Percentiles rank a stretch among this genome's conserved stretches.
Conservation (phyloP, 305 asterid genomes). For the Fraxinus baroniana region DNA sequence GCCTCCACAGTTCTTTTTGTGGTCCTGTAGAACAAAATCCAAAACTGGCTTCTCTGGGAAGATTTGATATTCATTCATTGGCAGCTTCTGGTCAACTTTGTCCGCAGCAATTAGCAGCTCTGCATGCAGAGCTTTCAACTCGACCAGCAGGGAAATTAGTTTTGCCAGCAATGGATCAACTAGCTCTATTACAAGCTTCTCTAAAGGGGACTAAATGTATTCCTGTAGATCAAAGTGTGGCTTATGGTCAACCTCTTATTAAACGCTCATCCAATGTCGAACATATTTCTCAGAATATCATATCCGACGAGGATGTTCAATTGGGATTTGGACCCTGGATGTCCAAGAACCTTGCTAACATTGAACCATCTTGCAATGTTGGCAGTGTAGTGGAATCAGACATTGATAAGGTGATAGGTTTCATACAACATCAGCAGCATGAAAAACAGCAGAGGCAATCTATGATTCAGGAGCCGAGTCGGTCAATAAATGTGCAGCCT, state of each 20-base stretch:
- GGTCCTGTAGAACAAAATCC: slow-evolving; percentile 59
- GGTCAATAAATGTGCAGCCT: slow-evolving; percentile 63
- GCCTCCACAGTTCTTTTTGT: slow-evolving; percentile 52
- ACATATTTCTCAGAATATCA: slow-evolving; percentile 40
- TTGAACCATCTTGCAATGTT: slow-evolving; percentile 35
- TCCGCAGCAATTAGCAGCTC: slow-evolving; percentile 61
- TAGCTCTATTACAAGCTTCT: slow-evolving; percentile 51
- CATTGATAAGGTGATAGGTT: slow-evolving; percentile 38
- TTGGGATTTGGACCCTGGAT: slow-evolving; percentile 50
- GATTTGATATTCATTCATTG: slow-evolving; percentile 65
- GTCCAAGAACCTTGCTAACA: slow-evolving; percentile 36
- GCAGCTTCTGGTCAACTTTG: slow-evolving; percentile 69
- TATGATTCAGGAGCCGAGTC: slow-evolving; percentile 33
- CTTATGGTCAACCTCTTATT: slow-evolving; percentile 54
- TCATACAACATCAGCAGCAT: slow-evolving; percentile 49
- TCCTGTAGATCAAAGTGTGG: slow-evolving; percentile 43
- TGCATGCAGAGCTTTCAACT: slow-evolving; percentile 62
- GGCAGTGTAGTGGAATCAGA: slow-evolving; percentile 35
- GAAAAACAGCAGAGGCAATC: slow-evolving; percentile 47
- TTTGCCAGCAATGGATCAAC: slow-evolving; percentile 57
- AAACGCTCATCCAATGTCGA: slow-evolving; percentile 50
- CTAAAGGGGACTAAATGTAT: slow-evolving; percentile 49
- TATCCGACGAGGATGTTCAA: slow-evolving; percentile 38
- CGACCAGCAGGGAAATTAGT: slow-evolving; percentile 49
- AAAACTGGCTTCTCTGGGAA: slow-evolving; percentile 52